A percentile compares a stretch with the other conserved stretches of the same genome.
Evolutionary conservation across 345 rosid species (phyloP).

Genomic region (Isatis tinctoria): DNA sequence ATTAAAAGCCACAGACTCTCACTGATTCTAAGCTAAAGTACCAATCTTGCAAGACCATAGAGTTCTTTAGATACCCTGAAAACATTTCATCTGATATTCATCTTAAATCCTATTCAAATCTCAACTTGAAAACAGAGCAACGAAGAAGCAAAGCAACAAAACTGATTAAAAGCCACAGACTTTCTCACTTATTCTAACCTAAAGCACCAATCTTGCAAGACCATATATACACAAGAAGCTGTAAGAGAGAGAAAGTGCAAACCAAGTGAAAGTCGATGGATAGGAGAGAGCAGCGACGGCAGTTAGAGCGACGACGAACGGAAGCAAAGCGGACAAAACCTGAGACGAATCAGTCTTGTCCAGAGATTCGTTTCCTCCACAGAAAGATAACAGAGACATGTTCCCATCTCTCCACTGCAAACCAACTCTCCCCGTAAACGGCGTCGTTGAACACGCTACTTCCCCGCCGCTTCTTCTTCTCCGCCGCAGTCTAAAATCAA

Average conservation of each 20-base stretch:
- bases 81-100: conserved; percentile 6
- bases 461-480: conserved; percentile 23
- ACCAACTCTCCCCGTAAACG: conserved; percentile 75
- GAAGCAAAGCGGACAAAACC: conserved; percentile 82
- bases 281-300: conserved; percentile 81
- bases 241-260: not conserved
- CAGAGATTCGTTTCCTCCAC: conserved; percentile 38
- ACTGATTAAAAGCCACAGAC: not conserved
- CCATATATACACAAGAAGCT: not conserved
- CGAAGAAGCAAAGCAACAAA: not conserved
- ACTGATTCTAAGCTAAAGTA: not conserved
- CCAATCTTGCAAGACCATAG: not conserved
- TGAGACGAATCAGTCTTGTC: conserved; percentile 55
- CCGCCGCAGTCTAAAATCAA: conserved; percentile 12
- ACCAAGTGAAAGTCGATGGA: conserved; percentile 93
- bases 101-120: not conserved
- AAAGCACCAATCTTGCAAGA: not conserved
- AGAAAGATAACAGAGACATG: conserved; percentile 58
- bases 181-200: not conserved
- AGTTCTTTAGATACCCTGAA: conserved; percentile 90
- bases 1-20: not conserved
- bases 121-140: conserved; percentile 6
- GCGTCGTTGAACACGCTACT: conserved; percentile 61
- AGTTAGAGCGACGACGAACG: conserved; percentile 78
- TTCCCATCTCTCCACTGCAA: conserved; percentile 74